Evolutionary conservation across 106 monocot species (phyloP).

Genomic region (Acanthochlamys bracteata): DNA sequence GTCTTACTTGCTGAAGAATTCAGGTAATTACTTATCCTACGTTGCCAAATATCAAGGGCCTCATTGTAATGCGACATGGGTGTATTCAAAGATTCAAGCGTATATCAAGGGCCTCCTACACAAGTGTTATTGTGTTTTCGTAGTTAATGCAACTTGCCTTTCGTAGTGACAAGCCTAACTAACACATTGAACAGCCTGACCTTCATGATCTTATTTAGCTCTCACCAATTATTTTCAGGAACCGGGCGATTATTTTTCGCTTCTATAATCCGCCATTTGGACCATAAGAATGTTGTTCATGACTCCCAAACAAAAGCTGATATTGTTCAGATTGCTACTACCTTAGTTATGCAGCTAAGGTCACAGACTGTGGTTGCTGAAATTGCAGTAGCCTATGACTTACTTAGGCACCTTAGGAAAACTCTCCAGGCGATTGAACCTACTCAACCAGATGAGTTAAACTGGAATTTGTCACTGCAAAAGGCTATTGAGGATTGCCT

Average conservation of each 20-base stretch:
- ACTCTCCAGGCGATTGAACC: constrained; percentile 66
- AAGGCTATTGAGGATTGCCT: constrained; percentile 83
- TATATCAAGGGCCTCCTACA: too few species aligned
- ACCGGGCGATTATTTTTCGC: constrained; percentile 65
- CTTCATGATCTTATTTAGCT: too few species aligned
- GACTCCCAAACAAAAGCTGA: constrained; percentile 66
- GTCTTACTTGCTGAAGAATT: constrained; percentile 40
- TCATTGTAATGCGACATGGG: too few species aligned
- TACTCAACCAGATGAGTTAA: constrained; percentile 39
- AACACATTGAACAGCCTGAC: too few species aligned
- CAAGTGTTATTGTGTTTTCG: too few species aligned
- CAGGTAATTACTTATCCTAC: constrained; percentile 63
- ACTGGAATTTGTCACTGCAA: constrained; percentile 66
- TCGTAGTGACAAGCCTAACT: too few species aligned
- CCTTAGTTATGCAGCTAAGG: constrained; percentile 50
- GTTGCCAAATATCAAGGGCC: too few species aligned
- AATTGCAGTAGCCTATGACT: constrained; percentile 55
- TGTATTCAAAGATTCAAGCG: too few species aligned
- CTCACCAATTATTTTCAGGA: constrained; percentile 44
- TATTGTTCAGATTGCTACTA: constrained; percentile 63
- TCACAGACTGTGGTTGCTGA: constrained; percentile 53
- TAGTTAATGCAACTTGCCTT: too few species aligned
- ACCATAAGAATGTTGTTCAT: constrained; percentile 78
- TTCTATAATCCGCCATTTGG: constrained; percentile 68
- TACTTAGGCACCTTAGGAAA: constrained; percentile 91